Evolutionary conservation across 176 grass and related monocot genomes (phyloP), one percentile per base, ranked within the genome.

Genomic region (Carex littledalei): DNA sequence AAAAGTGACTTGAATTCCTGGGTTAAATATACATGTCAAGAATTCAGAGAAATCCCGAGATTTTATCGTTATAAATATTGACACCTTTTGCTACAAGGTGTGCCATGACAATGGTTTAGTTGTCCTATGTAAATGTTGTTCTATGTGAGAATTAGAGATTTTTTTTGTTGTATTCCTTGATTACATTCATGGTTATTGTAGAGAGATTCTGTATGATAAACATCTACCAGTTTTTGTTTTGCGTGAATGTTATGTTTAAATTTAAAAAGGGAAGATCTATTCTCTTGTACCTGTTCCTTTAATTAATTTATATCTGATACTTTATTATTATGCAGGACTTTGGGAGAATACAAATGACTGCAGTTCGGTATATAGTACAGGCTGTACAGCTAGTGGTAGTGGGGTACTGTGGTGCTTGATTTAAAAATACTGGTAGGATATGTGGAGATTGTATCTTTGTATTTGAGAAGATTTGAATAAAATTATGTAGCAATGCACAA

Each of bases 51-150:
- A 74, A 15, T 71, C 62, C 43, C 45, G 13, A 76, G 72, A 56
- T 54, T 53, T 26, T 76, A 24, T 52, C 4, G 4, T 52, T 70
- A 70, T 70, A 70, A 12, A 56, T 41, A 50, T 67, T 18, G 41
- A 53, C 55, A 65, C 24, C 60, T 67, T 83, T 41, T 15, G 37
- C 14, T 56, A 57, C 50, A 78, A 78, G 74, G 74, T 78, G 74
- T 57, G 74, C 74, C 15, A 18, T 78, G 52, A 78, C 49, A 78
- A 57, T 78, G 74, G 49, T 34, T 82, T 65, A 10, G 79, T 53
- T 69, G 61, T 83, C 5, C 31, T 80, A 24, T 83, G 81, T 83
- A 83, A 83, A 83, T 83, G 47, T n/a, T 83, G 81, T 83, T 83
- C 37, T 26, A 67, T 83, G 41, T 35, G 37, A 83, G 22, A 20